Conservation (phyloP, 305 asterid species). For the Solanum aculeatissimum region DNA sequence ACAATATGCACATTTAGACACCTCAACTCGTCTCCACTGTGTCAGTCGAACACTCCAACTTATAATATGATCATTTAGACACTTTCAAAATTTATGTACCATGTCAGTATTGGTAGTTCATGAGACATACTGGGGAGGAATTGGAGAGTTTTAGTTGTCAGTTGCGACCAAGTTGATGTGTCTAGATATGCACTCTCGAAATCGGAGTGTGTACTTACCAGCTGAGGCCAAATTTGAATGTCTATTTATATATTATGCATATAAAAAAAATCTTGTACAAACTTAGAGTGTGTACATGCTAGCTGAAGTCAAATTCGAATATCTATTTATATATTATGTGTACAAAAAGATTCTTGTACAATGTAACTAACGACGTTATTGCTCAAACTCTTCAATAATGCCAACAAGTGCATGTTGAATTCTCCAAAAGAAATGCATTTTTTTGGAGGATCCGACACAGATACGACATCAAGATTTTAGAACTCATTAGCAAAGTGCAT, state of each 20-base stretch:
- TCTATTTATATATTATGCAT: not conserved
- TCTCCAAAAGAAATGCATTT: not conserved
- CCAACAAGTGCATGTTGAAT: not conserved
- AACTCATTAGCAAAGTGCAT: not conserved
- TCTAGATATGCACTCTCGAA: too few relatives aligned
- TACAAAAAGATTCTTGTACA: too few relatives aligned
- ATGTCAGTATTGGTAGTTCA: not conserved
- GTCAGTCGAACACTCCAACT: not conserved
- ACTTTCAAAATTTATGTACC: not conserved
- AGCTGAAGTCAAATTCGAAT: not conserved
- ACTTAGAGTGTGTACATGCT: too few relatives aligned
- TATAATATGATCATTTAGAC: not conserved
- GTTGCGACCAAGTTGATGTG: not conserved
- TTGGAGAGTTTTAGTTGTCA: not conserved
- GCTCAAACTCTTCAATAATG: not conserved
- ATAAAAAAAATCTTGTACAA: not conserved
- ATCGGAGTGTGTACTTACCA: not conserved
- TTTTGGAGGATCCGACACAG: not conserved
- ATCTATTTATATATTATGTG: too few relatives aligned
- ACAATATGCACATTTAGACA: not conserved
- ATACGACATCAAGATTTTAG: not conserved
- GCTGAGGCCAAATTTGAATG: not conserved
- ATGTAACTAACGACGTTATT: not conserved
- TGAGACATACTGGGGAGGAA: not conserved
- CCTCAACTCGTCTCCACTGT: not conserved